Percentiles rank a stretch among this genome's conserved stretches.
Conservation (phyloP, 2,329 filamentous ascomycete genomes). For the Escovopsis sp. region DNA sequence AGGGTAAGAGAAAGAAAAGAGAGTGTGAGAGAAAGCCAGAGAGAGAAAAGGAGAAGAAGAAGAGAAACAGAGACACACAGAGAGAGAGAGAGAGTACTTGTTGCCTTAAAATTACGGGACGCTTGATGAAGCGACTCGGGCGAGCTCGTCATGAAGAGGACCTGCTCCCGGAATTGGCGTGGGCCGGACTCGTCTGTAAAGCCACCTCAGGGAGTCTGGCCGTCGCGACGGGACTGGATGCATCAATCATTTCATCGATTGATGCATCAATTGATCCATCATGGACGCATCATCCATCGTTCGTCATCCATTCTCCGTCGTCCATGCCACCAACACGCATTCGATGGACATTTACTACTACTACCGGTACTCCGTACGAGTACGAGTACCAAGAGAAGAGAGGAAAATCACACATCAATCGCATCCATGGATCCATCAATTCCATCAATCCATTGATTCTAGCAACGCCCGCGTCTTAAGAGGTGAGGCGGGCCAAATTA, state of each 20-base stretch:
- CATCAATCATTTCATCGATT: too few species aligned
- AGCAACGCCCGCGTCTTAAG: slow-evolving; percentile 3
- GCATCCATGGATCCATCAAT: not conserved
- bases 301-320: too few species aligned
- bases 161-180: not conserved
- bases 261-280: too few species aligned
- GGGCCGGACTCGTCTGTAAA: slow-evolving; percentile 5
- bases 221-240: not conserved
- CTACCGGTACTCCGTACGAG: too few species aligned
- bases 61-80: slow-evolving; percentile 2
- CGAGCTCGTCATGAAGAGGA: slow-evolving; percentile 1
- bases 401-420: too few species aligned
- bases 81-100: slow-evolving; percentile 2
- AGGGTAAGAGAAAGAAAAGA: too few species aligned
- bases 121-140: slow-evolving; percentile 6
- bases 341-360: not conserved
- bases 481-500: slow-evolving; percentile 4
- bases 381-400: not conserved
- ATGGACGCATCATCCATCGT: too few species aligned
- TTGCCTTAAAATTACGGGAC: slow-evolving; percentile 6
- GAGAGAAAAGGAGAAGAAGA: too few species aligned
- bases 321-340: not conserved
- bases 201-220: slow-evolving; percentile 3
- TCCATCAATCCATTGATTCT: too few species aligned
- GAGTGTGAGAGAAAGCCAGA: too few species aligned